Base-by-base conservation (phyloP, 208 protist genomes). In the Trypanosoma lewisi region DNA sequence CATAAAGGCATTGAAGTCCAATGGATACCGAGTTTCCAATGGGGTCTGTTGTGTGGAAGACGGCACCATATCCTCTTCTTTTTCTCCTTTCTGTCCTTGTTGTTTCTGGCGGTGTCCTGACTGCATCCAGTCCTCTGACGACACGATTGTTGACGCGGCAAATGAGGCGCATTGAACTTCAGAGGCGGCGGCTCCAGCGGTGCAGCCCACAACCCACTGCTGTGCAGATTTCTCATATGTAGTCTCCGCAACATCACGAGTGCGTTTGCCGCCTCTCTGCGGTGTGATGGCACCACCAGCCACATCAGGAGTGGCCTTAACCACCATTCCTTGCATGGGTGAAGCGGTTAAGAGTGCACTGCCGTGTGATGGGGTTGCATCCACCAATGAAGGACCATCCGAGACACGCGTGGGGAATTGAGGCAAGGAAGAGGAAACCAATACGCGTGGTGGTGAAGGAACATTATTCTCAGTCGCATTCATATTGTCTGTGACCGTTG, bases 1-100 rank as follows among this genome's bases (percentile, higher is more conserved):
- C 39, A 73, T 72, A 50, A 89, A 85, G 4, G 67, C 85, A 1
- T 70, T 75, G 47, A 83, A 91, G 66, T 91, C 85, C 2, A 91
- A 70, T 25, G 81, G 82, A 52, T 83, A 87, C 39, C 78, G 52
- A n/a, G 69, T 55, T 12, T 68, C 63, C 21, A 84, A 53, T 14
- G 78, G 64, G n/a, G 52, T 59, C 19, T 64, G 27, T 33, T 12
- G 6, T 33, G 28, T n/a, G 16, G 4, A 8, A 19, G 28, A 17
- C 7, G 25, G 30, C 11, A 30, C 9, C 21, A 31, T 6, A 4
- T 52, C 19, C 27, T 21, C 19, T 14, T 30, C 11, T 30, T 31
- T n/a, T n/a, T n/a, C n/a, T n/a, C n/a, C n/a, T n/a, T n/a, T n/a
- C n/a, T n/a, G n/a, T n/a, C n/a, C n/a, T n/a, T n/a, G n/a, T n/a